These are phyloP conservation scores for Echites panduratus DNA, from an alignment of 257 asterid genomes.

Conservation along the genomic window DNA sequence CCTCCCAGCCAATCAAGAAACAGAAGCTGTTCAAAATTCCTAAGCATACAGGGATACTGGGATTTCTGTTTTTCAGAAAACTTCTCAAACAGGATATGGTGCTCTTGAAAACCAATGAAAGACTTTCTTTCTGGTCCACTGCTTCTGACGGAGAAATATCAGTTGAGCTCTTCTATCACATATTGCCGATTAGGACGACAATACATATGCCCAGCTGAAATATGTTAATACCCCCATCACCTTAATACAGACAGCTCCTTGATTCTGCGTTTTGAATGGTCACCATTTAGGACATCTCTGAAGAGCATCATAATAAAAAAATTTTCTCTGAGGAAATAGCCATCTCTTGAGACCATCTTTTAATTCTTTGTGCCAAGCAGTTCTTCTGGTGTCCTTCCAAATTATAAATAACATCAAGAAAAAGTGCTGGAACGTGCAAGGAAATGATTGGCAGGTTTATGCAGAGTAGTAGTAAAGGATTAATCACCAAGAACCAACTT, in stretches of 20 bases:
- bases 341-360: background rate
- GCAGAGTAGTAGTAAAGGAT: too few relatives aligned
- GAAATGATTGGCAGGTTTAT: too few relatives aligned
- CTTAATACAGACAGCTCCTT: background rate
- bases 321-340: background rate
- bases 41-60: background rate
- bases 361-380: too few relatives aligned
- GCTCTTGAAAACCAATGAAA: background rate
- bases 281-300: background rate
- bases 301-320: background rate
- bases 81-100: background rate
- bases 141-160: background rate
- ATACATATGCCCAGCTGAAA: background rate
- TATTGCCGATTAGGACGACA: background rate
- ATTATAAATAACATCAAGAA: too few relatives aligned
- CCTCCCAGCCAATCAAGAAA: background rate
- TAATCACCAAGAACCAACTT: too few relatives aligned
- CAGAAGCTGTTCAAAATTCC: background rate
- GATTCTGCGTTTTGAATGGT: background rate
- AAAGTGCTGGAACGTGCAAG: too few relatives aligned
- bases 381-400: too few relatives aligned
- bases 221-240: background rate
- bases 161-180: background rate
- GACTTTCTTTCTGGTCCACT: background rate
- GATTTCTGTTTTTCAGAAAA: background rate